Base-by-base conservation (phyloP, 257 asterid species). In the Plantago ovata region DNA sequence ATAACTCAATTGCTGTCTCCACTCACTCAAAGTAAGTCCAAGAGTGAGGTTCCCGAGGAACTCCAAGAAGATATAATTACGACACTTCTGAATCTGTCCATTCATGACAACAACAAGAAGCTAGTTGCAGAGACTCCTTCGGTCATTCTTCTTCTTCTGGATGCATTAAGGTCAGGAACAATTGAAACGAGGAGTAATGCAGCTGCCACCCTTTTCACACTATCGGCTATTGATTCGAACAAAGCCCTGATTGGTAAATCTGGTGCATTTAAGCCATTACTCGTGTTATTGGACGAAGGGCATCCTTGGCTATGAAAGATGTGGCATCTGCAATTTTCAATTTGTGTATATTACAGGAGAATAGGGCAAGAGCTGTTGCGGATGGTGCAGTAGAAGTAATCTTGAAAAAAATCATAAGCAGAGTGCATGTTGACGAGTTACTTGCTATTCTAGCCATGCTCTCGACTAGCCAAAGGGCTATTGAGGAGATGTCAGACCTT, bases 11-110 rank as follows among this genome's bases (percentile, higher is more conserved):
- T 93, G 70, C 69, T 89, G 8, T 71, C 67, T 20, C 96, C 97
- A 0, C 84, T 93, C 18, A 71, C 81, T 21, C 79, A 58, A 9
- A 68, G 58, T 45, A 61, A 71, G 23, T 15, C 65, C 18, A 53
- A n/a, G 3, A 64, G 20, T n/a, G 66, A 64, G 28, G 44, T 59
- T 40, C 79, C 72, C 19, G 78, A 76, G 3, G 86, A 72, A 28
- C 86, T 93, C 54, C 97, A 83, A 55, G 99, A 93, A 68, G 99
- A 93, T 49, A 42, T 93, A 48, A 79, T 93, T 66, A 86, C 99
- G 0, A 84, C 97, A 0, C 77, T 93, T 43, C 46, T 89, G 66
- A 93, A 93, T 50, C 77, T 89, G 0, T 89, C 99, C 21, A 89
- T 93, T 61, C 95, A 89, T 38, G 99, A 93, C 68, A 81, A 39